Evolutionary conservation across 768 basidiomycete species (phyloP), one percentile per base, ranked within the genome.

Genomic region (Fistulinella prunicolor): DNA sequence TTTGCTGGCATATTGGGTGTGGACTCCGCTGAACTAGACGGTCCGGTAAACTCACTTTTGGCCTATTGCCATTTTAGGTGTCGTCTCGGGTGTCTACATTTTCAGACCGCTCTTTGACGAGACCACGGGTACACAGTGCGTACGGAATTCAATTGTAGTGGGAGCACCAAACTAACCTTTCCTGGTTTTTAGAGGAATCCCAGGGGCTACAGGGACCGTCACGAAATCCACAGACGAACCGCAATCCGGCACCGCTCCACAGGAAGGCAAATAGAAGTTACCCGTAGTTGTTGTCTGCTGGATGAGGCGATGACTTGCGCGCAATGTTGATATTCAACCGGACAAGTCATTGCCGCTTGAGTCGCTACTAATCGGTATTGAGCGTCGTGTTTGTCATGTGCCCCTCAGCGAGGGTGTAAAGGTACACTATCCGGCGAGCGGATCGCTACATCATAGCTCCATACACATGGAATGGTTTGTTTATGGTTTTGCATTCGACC

Each of bases 11-110:
- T 73, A 37, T 73, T 83, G 60, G 86, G 85, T 85, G 58, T 45
- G 53, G 38, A 16, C 17, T 44, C 42, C 47, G 19, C 5, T 4
- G 24, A 41, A 42, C 12, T 26, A 8, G 40, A 13, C 16, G 6
- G 7, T 40, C 29, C 38, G n/a, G 9, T 20, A 24, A 32, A 38
- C 48, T 60, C 9, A 49, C 40, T n/a, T 20, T 22, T 35, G 9
- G 29, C 30, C 9, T 21, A 13, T 19, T 38, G 43, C 24, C 38
- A 17, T 49, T 42, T 13, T 52, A 86, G 85, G 85, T 24, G 62
- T 83, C 42, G 54, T 73, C 22, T 84, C 85, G 12, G 85, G 85
- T 9, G 60, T 83, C 19, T 85, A 86, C 60, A 80, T 85, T 44
- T 86, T 86, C 68, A 75, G 77, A 56, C 83, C 83, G 22, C 36